Conservation (phyloP, 179 eudicot genomes). For the Vitellaria paradoxa region DNA sequence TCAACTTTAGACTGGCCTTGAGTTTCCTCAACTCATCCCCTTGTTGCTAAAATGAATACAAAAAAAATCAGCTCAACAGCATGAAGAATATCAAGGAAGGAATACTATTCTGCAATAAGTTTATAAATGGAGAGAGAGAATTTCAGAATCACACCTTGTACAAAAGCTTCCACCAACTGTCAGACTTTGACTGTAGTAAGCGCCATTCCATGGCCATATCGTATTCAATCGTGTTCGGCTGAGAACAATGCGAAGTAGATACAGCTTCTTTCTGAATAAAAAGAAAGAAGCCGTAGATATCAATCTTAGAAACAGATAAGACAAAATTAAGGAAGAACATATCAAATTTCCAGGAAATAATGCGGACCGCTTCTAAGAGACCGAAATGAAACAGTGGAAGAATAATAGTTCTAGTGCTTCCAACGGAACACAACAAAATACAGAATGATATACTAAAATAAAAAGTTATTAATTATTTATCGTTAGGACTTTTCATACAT, state of each 20-base stretch:
- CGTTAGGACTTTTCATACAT: too few species aligned
- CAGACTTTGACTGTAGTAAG: conserved; percentile 54
- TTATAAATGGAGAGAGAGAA: neutral
- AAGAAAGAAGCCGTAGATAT: neutral
- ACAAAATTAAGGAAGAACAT: neutral
- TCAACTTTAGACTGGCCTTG: conserved; percentile 30
- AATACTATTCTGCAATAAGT: neutral
- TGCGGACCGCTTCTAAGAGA: too few species aligned
- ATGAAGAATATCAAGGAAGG: neutral
- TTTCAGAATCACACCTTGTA: conserved; percentile 36
- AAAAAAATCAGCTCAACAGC: conserved; percentile 14
- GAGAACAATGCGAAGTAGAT: conserved; percentile 80
- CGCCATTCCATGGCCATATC: conserved; percentile 86
- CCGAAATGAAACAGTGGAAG: too few species aligned
- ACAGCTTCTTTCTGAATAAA: conserved; percentile 60
- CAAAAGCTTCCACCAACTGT: conserved; percentile 42
- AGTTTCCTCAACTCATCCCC: conserved; percentile 33
- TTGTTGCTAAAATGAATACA: conserved; percentile 30
- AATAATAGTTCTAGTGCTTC: too few species aligned
- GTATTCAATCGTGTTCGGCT: conserved; percentile 68
- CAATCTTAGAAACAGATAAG: neutral
- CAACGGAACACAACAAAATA: too few species aligned
- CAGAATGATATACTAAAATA: too few species aligned
- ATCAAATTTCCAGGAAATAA: too few species aligned
- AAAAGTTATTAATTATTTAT: too few species aligned